Conservation (phyloP, 225 moss, liverwort and hornwort genomes). For the Sphagnum tenellum region DNA sequence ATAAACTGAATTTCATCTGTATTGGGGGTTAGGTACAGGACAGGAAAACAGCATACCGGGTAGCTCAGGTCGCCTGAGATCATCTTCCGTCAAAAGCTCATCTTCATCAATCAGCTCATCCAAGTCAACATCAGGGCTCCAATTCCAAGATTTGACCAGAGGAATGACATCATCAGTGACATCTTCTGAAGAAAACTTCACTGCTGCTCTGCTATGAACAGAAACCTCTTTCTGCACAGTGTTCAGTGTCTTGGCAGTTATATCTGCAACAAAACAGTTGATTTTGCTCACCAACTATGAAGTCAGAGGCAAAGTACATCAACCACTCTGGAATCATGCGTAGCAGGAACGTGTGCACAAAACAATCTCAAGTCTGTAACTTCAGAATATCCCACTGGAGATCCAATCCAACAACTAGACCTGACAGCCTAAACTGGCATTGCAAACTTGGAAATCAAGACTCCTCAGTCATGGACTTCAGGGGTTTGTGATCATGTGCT, state of each 20-base stretch:
- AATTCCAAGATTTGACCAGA: conserved; percentile 21
- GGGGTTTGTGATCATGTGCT: background rate
- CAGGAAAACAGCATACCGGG: conserved; percentile 5
- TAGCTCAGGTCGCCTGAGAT: conserved; percentile 29
- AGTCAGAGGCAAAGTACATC: too few species aligned
- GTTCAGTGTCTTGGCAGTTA: background rate
- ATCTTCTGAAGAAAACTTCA: conserved; percentile 23
- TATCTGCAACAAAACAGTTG: background rate
- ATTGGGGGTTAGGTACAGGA: background rate
- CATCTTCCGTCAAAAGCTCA: conserved; percentile 43
- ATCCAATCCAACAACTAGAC: too few species aligned
- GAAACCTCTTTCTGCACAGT: conserved; percentile 12
- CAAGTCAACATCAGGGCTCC: conserved; percentile 27
- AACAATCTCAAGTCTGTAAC: too few species aligned
- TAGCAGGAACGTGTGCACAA: too few species aligned
- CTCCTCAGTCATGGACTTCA: too few species aligned
- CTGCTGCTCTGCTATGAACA: conserved; percentile 9
- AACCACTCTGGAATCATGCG: too few species aligned
- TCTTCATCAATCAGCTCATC: conserved; percentile 92
- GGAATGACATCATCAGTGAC: conserved; percentile 1
- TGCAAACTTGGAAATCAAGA: too few species aligned
- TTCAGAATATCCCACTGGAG: too few species aligned
- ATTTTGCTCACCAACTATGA: too few species aligned
- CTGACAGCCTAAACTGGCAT: too few species aligned
- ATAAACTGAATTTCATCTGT: background rate